Evolutionary conservation across 2,329 filamentous ascomycete genomes (phyloP).

Genomic region (Corinectria fuckeliana): DNA sequence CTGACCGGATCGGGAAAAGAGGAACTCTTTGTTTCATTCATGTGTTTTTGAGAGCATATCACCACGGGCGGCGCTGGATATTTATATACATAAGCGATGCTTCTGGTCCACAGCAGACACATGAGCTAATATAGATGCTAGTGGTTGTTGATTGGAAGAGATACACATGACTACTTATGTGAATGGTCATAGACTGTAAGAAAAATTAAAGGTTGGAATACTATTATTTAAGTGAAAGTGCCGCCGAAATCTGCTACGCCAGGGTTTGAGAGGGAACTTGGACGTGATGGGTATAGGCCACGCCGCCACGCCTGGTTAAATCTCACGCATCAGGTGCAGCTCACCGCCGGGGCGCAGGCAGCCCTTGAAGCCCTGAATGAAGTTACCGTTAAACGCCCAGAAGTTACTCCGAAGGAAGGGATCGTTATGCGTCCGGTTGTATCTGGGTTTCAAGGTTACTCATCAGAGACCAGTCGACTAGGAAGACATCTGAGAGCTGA

Average conservation of each 20-base stretch:
- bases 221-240: background rate
- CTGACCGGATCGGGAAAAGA: background rate
- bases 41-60: conserved; percentile 15
- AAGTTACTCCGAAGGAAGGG: too few species aligned
- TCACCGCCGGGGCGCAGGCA: conserved; percentile 21
- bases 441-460: conserved; percentile 17
- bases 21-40: background rate
- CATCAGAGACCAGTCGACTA: conserved; percentile 15
- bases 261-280: background rate
- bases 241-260: background rate
- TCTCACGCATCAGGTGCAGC: conserved; percentile 10
- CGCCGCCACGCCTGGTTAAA: background rate
- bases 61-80: conserved; percentile 21
- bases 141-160: conserved; percentile 8
- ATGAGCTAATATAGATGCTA: conserved; percentile 18
- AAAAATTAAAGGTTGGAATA: background rate
- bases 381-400: too few species aligned
- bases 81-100: conserved; percentile 18
- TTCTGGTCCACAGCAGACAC: conserved; percentile 15
- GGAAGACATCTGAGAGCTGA: background rate
- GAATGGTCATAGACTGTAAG: conserved; percentile 9
- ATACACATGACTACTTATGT: background rate
- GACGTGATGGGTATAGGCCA: conserved; percentile 1
- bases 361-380: conserved; percentile 8
- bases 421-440: too few species aligned